phyloP scores from a whole-genome alignment of 345 rosid genomes.

The Eucalyptus cloeziana region DNA sequence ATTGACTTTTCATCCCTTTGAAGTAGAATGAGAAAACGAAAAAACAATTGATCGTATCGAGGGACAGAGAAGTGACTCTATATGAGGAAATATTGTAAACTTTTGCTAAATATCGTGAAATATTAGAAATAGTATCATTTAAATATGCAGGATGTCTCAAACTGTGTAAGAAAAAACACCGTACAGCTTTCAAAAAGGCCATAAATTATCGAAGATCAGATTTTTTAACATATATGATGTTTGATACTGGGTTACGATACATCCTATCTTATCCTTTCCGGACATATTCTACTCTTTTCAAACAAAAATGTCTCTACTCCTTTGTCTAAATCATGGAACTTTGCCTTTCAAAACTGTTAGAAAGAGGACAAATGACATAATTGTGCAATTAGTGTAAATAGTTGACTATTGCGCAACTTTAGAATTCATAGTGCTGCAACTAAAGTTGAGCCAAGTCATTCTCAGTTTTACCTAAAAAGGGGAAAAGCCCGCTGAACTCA shows the following conservation, averaged over 20 bases:
- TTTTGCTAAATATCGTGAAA: neutral
- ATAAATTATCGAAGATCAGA: neutral
- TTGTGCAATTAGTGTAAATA: neutral
- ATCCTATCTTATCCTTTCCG: neutral
- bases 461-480: neutral
- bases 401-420: neutral
- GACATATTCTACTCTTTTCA: neutral
- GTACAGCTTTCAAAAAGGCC: neutral
- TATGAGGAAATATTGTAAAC: neutral
- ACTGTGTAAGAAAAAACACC: neutral
- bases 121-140: neutral
- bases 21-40: neutral
- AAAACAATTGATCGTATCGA: neutral
- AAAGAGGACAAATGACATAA: neutral
- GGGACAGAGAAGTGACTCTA: neutral
- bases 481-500: neutral
- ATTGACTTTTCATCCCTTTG: neutral
- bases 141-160: neutral
- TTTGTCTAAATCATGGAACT: neutral
- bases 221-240: neutral
- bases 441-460: neutral
- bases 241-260: neutral
- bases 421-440: neutral
- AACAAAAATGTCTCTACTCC: neutral
- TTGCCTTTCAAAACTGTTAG: neutral